phyloP scores from a whole-genome alignment of 1,139 yeast species.

The Taphrina communis region DNA sequence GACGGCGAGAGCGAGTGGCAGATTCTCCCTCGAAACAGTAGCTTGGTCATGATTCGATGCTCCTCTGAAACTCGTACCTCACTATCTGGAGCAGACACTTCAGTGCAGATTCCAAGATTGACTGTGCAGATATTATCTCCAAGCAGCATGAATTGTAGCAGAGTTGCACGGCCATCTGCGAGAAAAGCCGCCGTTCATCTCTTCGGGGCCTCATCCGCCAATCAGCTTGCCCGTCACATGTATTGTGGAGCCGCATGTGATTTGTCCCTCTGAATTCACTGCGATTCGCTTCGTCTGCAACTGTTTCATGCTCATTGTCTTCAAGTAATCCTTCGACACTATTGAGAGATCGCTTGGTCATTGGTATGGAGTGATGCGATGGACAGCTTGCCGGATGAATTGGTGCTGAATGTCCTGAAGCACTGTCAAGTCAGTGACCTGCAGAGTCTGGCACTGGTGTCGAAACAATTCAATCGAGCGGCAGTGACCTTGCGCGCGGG shows the following conservation, averaged over 20 bases:
- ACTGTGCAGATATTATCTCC: too few relatives aligned
- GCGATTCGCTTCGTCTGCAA: too few relatives aligned
- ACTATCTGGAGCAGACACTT: not conserved
- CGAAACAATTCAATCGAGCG: conserved; percentile 3
- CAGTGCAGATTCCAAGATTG: too few relatives aligned
- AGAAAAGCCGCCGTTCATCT: conserved; percentile 1
- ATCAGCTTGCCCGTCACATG: not conserved
- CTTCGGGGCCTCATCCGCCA: not conserved
- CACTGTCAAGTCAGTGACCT: conserved; percentile 26
- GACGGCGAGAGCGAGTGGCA: conserved; percentile 63
- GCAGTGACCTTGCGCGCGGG: conserved; percentile 25
- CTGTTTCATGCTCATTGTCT: too few relatives aligned
- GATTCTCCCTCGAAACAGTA: conserved; percentile 57
- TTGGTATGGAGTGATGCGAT: not conserved
- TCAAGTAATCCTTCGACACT: too few relatives aligned
- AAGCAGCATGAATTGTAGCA: too few relatives aligned
- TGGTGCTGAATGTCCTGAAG: conserved; percentile 10
- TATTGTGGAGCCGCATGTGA: not conserved
- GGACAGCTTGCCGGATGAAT: conserved; percentile 23
- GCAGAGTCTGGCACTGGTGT: conserved; percentile 17
- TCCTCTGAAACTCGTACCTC: not conserved
- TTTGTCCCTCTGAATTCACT: not conserved
- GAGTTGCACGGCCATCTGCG: conserved; percentile 10
- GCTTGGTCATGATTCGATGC: conserved; percentile 12
- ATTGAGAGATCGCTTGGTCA: too few relatives aligned